Conservation (phyloP, 441 rosid species). For the Brassica balearica region DNA sequence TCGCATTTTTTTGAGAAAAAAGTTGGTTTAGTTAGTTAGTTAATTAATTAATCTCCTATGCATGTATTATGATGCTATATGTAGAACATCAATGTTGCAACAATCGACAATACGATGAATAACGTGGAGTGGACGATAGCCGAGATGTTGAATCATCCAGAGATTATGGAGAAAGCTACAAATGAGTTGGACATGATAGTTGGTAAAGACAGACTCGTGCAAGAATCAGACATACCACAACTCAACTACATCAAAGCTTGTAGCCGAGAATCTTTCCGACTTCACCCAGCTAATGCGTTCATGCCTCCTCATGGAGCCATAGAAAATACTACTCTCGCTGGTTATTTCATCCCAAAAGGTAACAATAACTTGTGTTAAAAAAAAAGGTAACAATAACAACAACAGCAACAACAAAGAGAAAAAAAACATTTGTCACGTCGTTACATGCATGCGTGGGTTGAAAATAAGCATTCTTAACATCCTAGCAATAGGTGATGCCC, state of each 20-base stretch:
- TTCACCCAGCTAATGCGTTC: constrained; percentile 52
- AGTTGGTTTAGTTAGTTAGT: not conserved
- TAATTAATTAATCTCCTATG: not conserved
- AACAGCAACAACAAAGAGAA: not conserved
- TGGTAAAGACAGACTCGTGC: constrained; percentile 55
- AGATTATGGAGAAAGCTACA: constrained; percentile 44
- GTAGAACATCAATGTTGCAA: constrained; percentile 48
- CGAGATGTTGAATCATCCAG: constrained; percentile 53
- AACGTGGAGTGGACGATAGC: constrained; percentile 56
- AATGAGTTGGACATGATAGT: constrained; percentile 52
- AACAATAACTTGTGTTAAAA: not conserved
- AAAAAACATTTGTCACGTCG: not conserved
- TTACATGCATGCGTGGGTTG: not conserved
- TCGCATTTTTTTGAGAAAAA: not conserved
- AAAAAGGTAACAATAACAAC: not conserved
- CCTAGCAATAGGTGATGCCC: not conserved
- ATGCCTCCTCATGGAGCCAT: constrained; percentile 46
- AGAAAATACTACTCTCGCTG: constrained; percentile 47
- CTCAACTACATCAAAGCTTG: constrained; percentile 58
- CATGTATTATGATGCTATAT: not conserved
- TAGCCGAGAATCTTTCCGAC: constrained; percentile 56
- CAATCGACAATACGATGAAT: constrained; percentile 55
- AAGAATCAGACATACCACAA: constrained; percentile 51
- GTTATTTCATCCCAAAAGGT: constrained; percentile 60
- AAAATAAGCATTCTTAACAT: too few species aligned